These are phyloP conservation scores for Scedosporium aurantiacum DNA, from an alignment of 2,329 filamentous ascomycete species.

Conservation along the genomic window DNA sequence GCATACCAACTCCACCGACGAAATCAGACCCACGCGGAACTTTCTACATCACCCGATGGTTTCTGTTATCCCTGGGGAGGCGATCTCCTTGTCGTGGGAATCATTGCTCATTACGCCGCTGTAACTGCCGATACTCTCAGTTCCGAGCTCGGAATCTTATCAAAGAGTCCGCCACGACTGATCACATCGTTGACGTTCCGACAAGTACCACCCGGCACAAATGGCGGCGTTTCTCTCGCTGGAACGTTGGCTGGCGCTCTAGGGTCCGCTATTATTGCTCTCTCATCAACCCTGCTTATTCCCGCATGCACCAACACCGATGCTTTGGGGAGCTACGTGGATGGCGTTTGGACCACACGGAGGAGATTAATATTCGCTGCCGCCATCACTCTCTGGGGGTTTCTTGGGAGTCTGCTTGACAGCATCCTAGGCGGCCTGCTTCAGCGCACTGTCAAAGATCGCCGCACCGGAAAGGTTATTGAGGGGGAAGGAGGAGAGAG, in stretches of 20 bases:
- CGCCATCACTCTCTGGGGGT: conserved; percentile 60
- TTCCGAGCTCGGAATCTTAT: conserved; percentile 88
- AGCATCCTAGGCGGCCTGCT: conserved; percentile 76
- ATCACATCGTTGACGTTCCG: conserved; percentile 72
- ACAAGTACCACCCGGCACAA: conserved; percentile 79
- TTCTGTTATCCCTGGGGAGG: conserved; percentile 51
- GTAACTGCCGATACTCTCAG: conserved; percentile 90
- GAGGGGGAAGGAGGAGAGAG: conserved; percentile 68
- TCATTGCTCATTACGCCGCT: conserved; percentile 77
- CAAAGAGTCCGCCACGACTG: conserved; percentile 62
- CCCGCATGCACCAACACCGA: conserved; percentile 50
- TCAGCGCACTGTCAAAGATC: conserved; percentile 79
- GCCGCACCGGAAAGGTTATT: conserved; percentile 73
- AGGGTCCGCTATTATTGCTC: conserved; percentile 62
- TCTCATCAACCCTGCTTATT: conserved; percentile 52
- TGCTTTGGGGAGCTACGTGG: conserved; percentile 24
- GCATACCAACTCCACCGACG: conserved; percentile 46
- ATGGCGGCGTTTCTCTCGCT: conserved; percentile 73
- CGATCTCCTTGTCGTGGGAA: conserved; percentile 52
- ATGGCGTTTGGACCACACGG: conserved; percentile 35
- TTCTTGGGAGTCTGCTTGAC: conserved; percentile 73
- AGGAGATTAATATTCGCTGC: conserved; percentile 37
- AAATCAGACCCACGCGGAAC: conserved; percentile 25
- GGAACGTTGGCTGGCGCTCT: conserved; percentile 65
- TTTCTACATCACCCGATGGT: conserved; percentile 25